Evolutionary conservation across 441 rosid species (phyloP).

Genomic region (Raphanus hybrid): DNA sequence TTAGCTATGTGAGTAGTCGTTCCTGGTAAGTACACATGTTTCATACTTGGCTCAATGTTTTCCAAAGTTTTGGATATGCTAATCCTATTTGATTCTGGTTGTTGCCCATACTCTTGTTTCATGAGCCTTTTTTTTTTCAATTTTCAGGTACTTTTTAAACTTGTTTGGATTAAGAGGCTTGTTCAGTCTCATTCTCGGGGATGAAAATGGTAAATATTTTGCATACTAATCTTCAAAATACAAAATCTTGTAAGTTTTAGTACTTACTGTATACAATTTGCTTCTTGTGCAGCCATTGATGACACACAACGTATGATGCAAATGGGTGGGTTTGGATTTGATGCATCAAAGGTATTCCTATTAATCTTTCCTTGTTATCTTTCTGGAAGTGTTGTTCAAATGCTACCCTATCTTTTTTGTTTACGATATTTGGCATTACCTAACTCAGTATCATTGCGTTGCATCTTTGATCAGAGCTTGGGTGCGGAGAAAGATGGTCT

Average conservation of each 20-base stretch:
- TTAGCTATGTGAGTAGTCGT: conserved; percentile 97
- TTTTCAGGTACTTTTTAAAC: conserved; percentile 87
- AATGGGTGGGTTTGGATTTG: conserved; percentile 93
- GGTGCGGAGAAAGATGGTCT: conserved; percentile 93
- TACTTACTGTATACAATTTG: not conserved
- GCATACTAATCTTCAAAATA: not conserved
- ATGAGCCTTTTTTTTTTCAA: too few species aligned
- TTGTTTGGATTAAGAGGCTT: conserved; percentile 93
- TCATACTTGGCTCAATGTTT: not conserved
- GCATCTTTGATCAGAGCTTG: conserved; percentile 59
- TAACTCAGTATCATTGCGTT: conserved; percentile 17
- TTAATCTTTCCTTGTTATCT: too few species aligned
- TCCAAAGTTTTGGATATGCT: not conserved
- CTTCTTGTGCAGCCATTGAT: conserved; percentile 68
- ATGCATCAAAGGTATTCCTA: conserved; percentile 70
- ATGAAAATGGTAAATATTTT: conserved; percentile 81
- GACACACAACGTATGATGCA: conserved; percentile 98
- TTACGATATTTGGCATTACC: not conserved
- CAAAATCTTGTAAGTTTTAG: too few species aligned
- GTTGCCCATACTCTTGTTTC: too few species aligned
- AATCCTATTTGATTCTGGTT: not conserved
- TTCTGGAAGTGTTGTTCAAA: too few species aligned
- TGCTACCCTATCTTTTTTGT: not conserved
- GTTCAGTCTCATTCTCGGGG: conserved; percentile 93
- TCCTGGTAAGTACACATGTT: conserved; percentile 70